Evolutionary conservation across 2,329 filamentous ascomycete genomes (phyloP).

Genomic region (Verticillium longisporum): DNA sequence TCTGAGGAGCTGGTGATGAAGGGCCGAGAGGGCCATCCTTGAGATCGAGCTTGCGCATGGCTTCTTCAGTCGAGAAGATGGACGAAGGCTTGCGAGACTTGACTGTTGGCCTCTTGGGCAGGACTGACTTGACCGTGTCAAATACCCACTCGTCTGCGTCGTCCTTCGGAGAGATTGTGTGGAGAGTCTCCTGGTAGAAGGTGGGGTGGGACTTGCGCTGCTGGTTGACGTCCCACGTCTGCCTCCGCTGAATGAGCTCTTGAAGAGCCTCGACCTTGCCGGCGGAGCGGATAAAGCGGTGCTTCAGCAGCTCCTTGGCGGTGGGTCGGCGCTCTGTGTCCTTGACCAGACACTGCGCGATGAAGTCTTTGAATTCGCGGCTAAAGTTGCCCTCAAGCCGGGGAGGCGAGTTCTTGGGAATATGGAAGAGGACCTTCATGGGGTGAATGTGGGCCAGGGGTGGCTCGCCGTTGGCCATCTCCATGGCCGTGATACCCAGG

Average conservation of each 20-base stretch:
- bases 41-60: slow-evolving; percentile 52
- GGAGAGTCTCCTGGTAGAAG: slow-evolving; percentile 90
- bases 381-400: slow-evolving; percentile 80
- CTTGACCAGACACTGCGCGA: slow-evolving; percentile 85
- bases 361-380: slow-evolving; percentile 89
- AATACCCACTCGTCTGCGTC: slow-evolving; percentile 91
- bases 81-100: slow-evolving; percentile 51
- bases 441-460: slow-evolving; percentile 79
- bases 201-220: slow-evolving; percentile 64
- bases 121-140: slow-evolving; percentile 78
- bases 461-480: slow-evolving; percentile 84
- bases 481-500: slow-evolving; percentile 83
- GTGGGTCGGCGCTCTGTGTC: slow-evolving; percentile 79
- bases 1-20: slow-evolving; percentile 44
- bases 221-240: slow-evolving; percentile 72
- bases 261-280: slow-evolving; percentile 84
- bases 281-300: slow-evolving; percentile 80
- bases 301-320: slow-evolving; percentile 79
- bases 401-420: slow-evolving; percentile 82
- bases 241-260: slow-evolving; percentile 76
- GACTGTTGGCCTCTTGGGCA: slow-evolving; percentile 46
- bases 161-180: slow-evolving; percentile 57
- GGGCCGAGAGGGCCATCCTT: slow-evolving; percentile 54
- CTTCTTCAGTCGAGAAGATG: slow-evolving; percentile 52
- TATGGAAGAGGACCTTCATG: slow-evolving; percentile 90